Base-by-base conservation (phyloP, 192 early-diverging fungal genomes). In the Linnemannia schmuckeri region DNA sequence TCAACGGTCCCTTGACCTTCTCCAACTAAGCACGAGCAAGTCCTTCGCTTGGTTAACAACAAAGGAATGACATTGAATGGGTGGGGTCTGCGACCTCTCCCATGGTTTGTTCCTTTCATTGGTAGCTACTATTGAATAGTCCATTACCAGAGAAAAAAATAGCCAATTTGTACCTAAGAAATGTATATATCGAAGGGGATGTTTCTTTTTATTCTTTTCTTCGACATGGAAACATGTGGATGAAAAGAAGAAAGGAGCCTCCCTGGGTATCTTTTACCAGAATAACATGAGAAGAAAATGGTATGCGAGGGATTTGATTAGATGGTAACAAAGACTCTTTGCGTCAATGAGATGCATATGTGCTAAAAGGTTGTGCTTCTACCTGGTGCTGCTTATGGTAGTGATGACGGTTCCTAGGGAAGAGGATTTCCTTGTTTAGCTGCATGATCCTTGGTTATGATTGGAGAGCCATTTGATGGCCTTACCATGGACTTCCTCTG, bases 1-100 rank as follows among this genome's bases (percentile, higher is more conserved):
- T 87, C 76, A 27, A 27, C 66, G 85, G 85, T 20, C 85, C 85
- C 66, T 75, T 87, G 73, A 81, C 75, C 76, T 87, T 87, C 76
- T 38, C 57, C 78, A 70, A 22, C 54, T 86, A 86, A 77, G 61
- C 61, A 1, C 49, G 49, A 52, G 49, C 49, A 52, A 52, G 9
- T 33, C 24, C 27, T 27, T 63, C 61, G 61, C 61, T 15, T 66
- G n/a, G 30, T 66, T 33, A 66, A 66, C 27, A 15, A 66, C 27
- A 66, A 66, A 33, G 61, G 27, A 66, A 66, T 66, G 61, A 66
- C 6, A n/a, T 57, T 27, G 22, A 55, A 55, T 55, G 55, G 55
- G n/a, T 7, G 22, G 18, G 52, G 55, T 57, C 55, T 57, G 55
- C 15, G 61, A 66, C 30, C 10, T 33, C n/a, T 61, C 61, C 27